phyloP scores from a whole-genome alignment of 2,329 filamentous ascomycete genomes.

The Penicillium polonicum region DNA sequence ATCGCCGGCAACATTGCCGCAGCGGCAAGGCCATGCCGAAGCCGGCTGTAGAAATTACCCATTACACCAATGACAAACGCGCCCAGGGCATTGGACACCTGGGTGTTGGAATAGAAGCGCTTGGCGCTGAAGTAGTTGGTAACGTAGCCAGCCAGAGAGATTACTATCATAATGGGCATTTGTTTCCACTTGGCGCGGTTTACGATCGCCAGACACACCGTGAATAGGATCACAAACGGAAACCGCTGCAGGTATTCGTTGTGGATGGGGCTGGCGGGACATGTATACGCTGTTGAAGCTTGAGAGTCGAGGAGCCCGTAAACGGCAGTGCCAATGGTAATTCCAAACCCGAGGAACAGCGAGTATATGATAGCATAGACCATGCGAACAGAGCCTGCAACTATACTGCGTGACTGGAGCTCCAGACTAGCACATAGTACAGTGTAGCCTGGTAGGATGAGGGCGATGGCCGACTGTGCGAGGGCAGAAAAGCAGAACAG shows the following conservation, averaged over 20 bases:
- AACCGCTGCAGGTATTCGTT: constrained; percentile 55
- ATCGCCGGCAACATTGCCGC: constrained; percentile 85
- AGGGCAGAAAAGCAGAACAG: constrained; percentile 71
- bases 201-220: constrained; percentile 71
- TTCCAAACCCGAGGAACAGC: constrained; percentile 69
- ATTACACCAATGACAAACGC: constrained; percentile 73
- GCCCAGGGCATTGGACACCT: constrained; percentile 74
- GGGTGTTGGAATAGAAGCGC: constrained; percentile 67
- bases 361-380: constrained; percentile 74
- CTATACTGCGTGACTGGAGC: constrained; percentile 66
- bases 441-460: constrained; percentile 70
- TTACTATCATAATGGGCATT: constrained; percentile 70
- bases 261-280: constrained; percentile 50
- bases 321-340: constrained; percentile 64
- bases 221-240: constrained; percentile 71
- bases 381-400: constrained; percentile 70
- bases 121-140: constrained; percentile 71
- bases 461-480: constrained; percentile 69
- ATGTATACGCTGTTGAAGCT: constrained; percentile 52
- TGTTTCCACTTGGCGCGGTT: constrained; percentile 81
- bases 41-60: constrained; percentile 73
- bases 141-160: constrained; percentile 70
- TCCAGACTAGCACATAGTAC: constrained; percentile 63
- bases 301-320: constrained; percentile 61
- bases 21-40: constrained; percentile 73